Evolutionary conservation across 2,329 filamentous ascomycete genomes (phyloP), one percentile per base, ranked within the genome.

Genomic region (Camillea tinctor): DNA sequence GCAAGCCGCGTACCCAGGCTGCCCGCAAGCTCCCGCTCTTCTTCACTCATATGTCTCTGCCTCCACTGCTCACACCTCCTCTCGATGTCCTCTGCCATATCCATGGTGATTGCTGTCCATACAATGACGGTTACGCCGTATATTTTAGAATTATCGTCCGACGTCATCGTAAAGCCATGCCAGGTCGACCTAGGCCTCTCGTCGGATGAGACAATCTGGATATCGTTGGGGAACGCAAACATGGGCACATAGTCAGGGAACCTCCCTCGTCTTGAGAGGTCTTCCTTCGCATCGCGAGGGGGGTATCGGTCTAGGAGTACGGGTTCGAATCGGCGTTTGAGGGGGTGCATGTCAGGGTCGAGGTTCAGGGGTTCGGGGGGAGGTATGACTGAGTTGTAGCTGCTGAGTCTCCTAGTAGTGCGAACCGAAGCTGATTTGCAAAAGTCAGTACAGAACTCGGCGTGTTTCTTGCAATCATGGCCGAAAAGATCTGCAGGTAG

Each of bases 141-240:
- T 20, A 98, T 82, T 74, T 95, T 96, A 58, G 92, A 90, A 69
- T 92, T 94, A 72, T 98, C 93, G 58, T 91, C 91, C 21, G 90
- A 90, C 1, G 95, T 99, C 95, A 99, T 98, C 63, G 92, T 93
- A 72, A 99, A 99, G 54, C 95, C 95, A 76, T 99, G 95, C 95
- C 95, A 99, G 22, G 93, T 97, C n/a, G 95, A 94, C 63, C 93
- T 85, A 1, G 95, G 95, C 63, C 93, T 85, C 73, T 97, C 92
- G 71, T 99, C 95, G 1, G 93, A 93, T 1, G 95, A 97, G 9
- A 98, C 92, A 56, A 99, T 95, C 64, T 93, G 93, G 68, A 99
- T 95, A 74, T 99, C 95, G 75, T 98, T 97, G 52, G 95, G 95
- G 70, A 98, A 99, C 57, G 95, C 93, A 76, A 99, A 99, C 95